phyloP scores from a whole-genome alignment of 352 stramenopile genomes.

The Phytophthora parvispora region DNA sequence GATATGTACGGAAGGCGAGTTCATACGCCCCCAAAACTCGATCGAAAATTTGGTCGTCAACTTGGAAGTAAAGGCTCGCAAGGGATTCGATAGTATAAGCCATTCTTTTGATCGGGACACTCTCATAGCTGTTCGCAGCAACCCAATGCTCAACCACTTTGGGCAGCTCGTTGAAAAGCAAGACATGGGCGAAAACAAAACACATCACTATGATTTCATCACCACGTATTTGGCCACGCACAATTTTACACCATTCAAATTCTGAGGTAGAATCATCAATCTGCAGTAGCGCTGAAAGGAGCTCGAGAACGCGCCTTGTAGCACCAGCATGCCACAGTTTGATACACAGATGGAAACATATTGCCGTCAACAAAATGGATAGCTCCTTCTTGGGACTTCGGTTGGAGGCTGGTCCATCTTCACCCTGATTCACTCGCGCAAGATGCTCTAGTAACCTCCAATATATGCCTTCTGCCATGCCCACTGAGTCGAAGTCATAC shows the following conservation, averaged over 20 bases:
- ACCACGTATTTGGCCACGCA: conserved; percentile 25
- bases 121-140: conserved; percentile 22
- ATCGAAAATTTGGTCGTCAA: conserved; percentile 9
- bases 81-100: conserved; percentile 38
- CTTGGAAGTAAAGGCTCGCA: not conserved
- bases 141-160: conserved; percentile 40
- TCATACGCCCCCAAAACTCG: conserved; percentile 34
- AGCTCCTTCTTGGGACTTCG: conserved; percentile 11
- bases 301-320: conserved; percentile 18
- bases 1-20: conserved; percentile 25
- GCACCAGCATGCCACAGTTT: conserved; percentile 43
- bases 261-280: conserved; percentile 25
- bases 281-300: conserved; percentile 40
- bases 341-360: conserved; percentile 46
- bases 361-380: conserved; percentile 43
- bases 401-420: conserved; percentile 1
- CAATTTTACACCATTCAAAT: conserved; percentile 33
- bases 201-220: conserved; percentile 30
- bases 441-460: conserved; percentile 48
- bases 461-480: conserved; percentile 37
- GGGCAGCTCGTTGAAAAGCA: conserved; percentile 40
- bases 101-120: conserved; percentile 36
- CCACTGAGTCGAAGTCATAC: conserved; percentile 47
- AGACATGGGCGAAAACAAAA: conserved; percentile 31
- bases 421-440: conserved; percentile 12